Evolutionary conservation across 495 filamentous ascomycete genomes (phyloP).

Genomic region (Podospora tetraspora): DNA sequence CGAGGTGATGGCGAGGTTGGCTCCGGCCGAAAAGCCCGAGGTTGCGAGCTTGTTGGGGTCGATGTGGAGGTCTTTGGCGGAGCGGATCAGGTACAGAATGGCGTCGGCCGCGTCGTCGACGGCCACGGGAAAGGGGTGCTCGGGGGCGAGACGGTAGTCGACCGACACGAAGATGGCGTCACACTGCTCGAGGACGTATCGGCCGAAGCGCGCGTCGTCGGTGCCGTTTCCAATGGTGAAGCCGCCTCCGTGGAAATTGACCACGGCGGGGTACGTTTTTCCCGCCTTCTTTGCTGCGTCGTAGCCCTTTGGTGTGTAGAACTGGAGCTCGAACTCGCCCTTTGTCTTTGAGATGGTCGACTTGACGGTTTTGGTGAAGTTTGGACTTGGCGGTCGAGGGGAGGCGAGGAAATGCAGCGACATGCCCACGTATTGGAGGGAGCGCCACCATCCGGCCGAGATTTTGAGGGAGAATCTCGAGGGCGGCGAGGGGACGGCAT

Average conservation of each 20-base stretch:
- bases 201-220: slow-evolving; percentile 68
- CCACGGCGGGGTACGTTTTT: slow-evolving; percentile 54
- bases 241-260: slow-evolving; percentile 76
- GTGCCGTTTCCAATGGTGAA: slow-evolving; percentile 67
- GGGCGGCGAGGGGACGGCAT: slow-evolving; percentile 34
- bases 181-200: slow-evolving; percentile 44
- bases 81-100: slow-evolving; percentile 56
- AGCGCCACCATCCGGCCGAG: slow-evolving; percentile 71
- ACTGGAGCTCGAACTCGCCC: slow-evolving; percentile 62
- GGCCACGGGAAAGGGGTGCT: slow-evolving; percentile 69
- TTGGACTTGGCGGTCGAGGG: slow-evolving; percentile 60
- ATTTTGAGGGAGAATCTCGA: slow-evolving; percentile 64
- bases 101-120: slow-evolving; percentile 73
- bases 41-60: slow-evolving; percentile 53
- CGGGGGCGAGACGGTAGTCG: slow-evolving; percentile 72
- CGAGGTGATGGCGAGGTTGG: slow-evolving; percentile 77
- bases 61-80: slow-evolving; percentile 48
- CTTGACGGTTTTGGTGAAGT: slow-evolving; percentile 59
- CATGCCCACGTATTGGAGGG: slow-evolving; percentile 76
- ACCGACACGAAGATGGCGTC: slow-evolving; percentile 62
- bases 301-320: slow-evolving; percentile 72
- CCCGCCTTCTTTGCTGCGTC: slow-evolving; percentile 46
- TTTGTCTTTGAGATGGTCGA: slow-evolving; percentile 51
- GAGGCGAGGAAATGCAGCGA: slow-evolving; percentile 62
- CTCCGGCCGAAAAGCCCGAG: slow-evolving; percentile 83